Percentiles rank a stretch among this genome's conserved stretches.
Evolutionary conservation across 2,329 filamentous ascomycete genomes (phyloP).

Genomic region (Neocatenulostroma microsporum): DNA sequence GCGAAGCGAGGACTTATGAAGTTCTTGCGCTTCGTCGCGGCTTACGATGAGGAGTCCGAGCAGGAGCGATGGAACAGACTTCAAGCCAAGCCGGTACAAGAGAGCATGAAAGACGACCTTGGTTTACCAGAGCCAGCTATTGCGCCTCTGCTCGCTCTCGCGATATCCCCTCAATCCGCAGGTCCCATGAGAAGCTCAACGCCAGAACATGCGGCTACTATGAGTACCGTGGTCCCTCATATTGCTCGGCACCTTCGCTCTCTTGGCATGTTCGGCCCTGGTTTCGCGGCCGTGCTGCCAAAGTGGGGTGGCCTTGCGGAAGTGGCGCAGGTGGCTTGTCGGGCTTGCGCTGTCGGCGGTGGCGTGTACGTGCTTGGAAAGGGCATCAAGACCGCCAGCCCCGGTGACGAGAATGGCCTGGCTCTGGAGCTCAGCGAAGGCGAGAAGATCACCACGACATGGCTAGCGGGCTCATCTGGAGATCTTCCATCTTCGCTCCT

Average conservation of each 20-base stretch:
- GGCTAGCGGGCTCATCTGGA: slow-evolving; percentile 22
- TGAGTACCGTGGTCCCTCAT: slow-evolving; percentile 55
- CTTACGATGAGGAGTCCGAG: slow-evolving; percentile 60
- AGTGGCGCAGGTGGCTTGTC: slow-evolving; percentile 82
- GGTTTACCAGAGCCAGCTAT: slow-evolving; percentile 53
- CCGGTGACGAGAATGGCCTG: slow-evolving; percentile 12
- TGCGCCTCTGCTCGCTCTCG: slow-evolving; percentile 60
- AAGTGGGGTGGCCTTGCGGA: slow-evolving; percentile 92
- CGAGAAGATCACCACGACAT: slow-evolving; percentile 24
- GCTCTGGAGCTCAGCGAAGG: slow-evolving; percentile 21
- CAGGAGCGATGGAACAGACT: slow-evolving; percentile 54
- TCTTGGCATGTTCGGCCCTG: slow-evolving; percentile 77
- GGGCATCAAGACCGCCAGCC: slow-evolving; percentile 43
- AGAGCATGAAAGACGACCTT: slow-evolving; percentile 51
- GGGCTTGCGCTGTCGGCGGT: slow-evolving; percentile 83
- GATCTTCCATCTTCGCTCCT: slow-evolving; percentile 16
- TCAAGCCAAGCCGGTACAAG: slow-evolving; percentile 47
- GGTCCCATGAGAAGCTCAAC: too few relatives aligned
- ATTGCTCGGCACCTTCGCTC: slow-evolving; percentile 77
- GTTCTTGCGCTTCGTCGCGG: slow-evolving; percentile 78
- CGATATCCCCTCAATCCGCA: too few relatives aligned
- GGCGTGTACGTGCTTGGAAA: slow-evolving; percentile 80
- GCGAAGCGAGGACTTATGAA: slow-evolving; percentile 87
- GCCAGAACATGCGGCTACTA: slow-evolving; percentile 51
- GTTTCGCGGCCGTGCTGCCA: slow-evolving; percentile 81